A percentile compares a stretch with the other conserved stretches of the same genome.
Conservation (phyloP, 306 rosid genomes). For the Argentina anserina region DNA sequence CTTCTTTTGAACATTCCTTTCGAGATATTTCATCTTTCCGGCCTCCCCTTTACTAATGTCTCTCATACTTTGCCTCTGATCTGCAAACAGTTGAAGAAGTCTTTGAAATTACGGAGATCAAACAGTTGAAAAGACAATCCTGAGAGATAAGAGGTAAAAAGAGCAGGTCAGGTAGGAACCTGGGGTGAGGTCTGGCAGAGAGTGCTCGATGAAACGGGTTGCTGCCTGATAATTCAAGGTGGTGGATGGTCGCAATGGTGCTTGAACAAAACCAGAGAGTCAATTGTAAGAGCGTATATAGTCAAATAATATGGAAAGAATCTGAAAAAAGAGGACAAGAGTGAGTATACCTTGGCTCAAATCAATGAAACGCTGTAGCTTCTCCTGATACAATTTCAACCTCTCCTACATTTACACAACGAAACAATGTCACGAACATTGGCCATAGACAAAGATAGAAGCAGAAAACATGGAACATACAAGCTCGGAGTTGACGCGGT, state of each 20-base stretch:
- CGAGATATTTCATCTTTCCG: conserved; percentile 34
- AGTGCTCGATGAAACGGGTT: conserved; percentile 78
- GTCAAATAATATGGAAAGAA: background rate
- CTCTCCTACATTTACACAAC: conserved; percentile 49
- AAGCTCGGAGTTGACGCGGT: conserved; percentile 73
- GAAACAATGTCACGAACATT: background rate
- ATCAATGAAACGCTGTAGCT: conserved; percentile 51
- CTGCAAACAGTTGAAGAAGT: conserved; percentile 29
- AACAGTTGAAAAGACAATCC: background rate
- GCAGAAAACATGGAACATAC: conserved; percentile 45
- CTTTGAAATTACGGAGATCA: background rate
- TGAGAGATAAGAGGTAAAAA: conserved; percentile 6
- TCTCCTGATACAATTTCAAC: conserved; percentile 57
- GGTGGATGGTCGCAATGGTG: conserved; percentile 80
- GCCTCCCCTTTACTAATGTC: conserved; percentile 67
- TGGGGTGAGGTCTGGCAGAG: conserved; percentile 79
- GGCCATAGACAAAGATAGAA: background rate
- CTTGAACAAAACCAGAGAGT: conserved; percentile 48
- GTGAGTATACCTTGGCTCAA: conserved; percentile 54
- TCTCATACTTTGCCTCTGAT: conserved; percentile 64
- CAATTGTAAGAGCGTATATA: background rate
- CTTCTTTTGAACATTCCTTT: conserved; percentile 60
- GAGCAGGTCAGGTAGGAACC: conserved; percentile 53
- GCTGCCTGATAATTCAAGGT: conserved; percentile 83
- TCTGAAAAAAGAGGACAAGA: background rate